Evolutionary conservation across 306 rosid species (phyloP), one percentile per base, ranked within the genome.

Genomic region (Inga leiocalycina): DNA sequence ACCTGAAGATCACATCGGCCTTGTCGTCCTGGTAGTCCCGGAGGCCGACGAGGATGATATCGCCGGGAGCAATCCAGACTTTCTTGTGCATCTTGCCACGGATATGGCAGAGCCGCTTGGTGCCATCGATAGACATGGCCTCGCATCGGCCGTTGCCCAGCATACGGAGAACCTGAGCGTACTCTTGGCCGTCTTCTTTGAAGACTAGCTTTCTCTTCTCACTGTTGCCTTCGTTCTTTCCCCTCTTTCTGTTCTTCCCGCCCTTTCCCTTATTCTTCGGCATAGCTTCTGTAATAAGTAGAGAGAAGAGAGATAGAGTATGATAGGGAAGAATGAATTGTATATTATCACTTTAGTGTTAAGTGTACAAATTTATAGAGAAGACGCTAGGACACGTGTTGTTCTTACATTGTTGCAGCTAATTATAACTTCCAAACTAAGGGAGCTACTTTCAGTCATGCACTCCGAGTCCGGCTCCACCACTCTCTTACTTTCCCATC

Each of bases 241-340:
- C 91, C 20, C 91, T 83, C 90, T 84, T 88, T 5, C 88, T 37
- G 78, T 90, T 90, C 90, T 90, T 90, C 0, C 90, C 89, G 84
- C 90, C 89, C 80, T 90, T 83, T 30, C 90, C 91, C 87, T 90
- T 88, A 66, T 90, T 90, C 84, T 88, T 88, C 84, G 93, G 89
- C 91, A 90, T 87, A 64, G n/a, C 44, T 67, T 17, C 3, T 32
- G 34, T 32, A 3, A 32, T 32, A 32, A 32, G 34, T 32, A 32
- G 30, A 32, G 34, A 32, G 34, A 32, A 32, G 34, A 32, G 34
- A 3, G 34, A 32, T 32, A 32, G 3, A 32, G 34, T 32, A 32
- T 32, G 34, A 3, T 2, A 32, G 34, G 3, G 34, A 32, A 2
- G 34, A 32, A 32, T 32, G 34, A 32, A 32, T 32, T 32, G 3